Base-by-base conservation (phyloP, 345 rosid genomes). In the Sonneratia alba region DNA sequence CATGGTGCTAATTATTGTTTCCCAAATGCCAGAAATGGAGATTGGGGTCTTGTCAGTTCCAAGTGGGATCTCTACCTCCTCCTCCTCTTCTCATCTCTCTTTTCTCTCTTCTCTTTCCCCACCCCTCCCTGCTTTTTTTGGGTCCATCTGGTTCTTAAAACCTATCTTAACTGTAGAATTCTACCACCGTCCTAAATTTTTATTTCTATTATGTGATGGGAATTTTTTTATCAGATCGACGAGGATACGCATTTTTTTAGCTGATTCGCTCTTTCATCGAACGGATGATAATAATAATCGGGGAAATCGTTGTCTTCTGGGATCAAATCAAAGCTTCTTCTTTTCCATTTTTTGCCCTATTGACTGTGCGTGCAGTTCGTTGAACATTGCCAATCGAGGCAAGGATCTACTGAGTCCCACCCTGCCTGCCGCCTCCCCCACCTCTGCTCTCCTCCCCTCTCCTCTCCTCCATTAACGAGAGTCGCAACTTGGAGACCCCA, bases 371-470 rank as follows among this genome's bases (percentile, higher is more conserved):
- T 62, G 37, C 19, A 62, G 64, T 65, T 36, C 21, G 48, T 65
- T 49, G 74, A 64, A 65, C 70, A 32, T 62, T 72, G 27, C 70
- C 75, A 66, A 2, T 45, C 63, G 18, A 48, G 75, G 75, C 69
- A 72, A 72, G 64, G 53, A 72, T 72, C 75, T 65, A 64, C 64
- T 72, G 70, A 48, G 70, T 64, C 69, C 8, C 55, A 36, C 57
- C 1, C 4, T 72, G 69, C 48, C 61, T 19, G 32, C 32, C 1
- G 32, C 32, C 32, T 27, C 32, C 32, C 32, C 32, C 32, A 27
- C 32, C 0, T 27, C 32, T 0, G 0, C 32, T 27, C 32, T 27
- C 32, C 32, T 59, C 74, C 74, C n/a, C n/a, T 27, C 32, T 0
- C 32, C 32, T 27, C 32, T 27, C 32, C 32, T 59, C 74, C 74